Base-by-base conservation (phyloP, 768 basidiomycete genomes). In the Pulveroboletus sp. region DNA sequence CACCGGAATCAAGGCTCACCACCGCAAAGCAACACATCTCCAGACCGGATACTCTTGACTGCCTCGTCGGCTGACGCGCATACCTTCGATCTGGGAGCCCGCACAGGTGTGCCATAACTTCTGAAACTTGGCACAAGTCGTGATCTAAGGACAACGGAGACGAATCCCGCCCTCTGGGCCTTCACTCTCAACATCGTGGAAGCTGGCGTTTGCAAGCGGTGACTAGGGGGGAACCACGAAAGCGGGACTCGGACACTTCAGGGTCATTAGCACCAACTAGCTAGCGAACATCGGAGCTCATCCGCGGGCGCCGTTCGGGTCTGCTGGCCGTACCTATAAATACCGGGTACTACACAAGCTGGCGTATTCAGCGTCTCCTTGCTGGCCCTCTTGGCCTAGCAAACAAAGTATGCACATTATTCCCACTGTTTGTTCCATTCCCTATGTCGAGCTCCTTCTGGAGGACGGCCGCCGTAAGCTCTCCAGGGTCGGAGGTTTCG, bases 1-100 rank as follows among this genome's bases (percentile, higher is more conserved):
- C 32, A n/a, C 41, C 17, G 11, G 39, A 50, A 51, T 8, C 3
- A 15, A 17, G 12, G 54, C 83, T 55, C 57, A 92, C 92, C 92
- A 73, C 85, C 91, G 57, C 86, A 87, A 21, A 96, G 75, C 37
- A 96, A 61, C 36, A 80, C 73, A 51, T 87, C 82, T 6, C 91
- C 90, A 3, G 86, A 85, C 71, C 86, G 85, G 64, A 96, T 76
- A 58, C 85, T 88, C 63, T 79, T 77, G 54, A 96, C 78, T 2
- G 93, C 93, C 52, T 90, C 87, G 42, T 93, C 91, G 0, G 77
- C 84, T 12, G 85, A 87, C 26, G 73, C 69, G 83, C 85, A 94
- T n/a, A 95, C 76, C 68, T 95, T 91, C 43, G 66, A 71, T 60
- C 66, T 71, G 6, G 71, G 69, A n/a, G 52, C 9, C 5, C 53